Evolutionary conservation across 2,329 filamentous ascomycete genomes (phyloP), one percentile per base, ranked within the genome.

Genomic region (Aureobasidium lini): DNA sequence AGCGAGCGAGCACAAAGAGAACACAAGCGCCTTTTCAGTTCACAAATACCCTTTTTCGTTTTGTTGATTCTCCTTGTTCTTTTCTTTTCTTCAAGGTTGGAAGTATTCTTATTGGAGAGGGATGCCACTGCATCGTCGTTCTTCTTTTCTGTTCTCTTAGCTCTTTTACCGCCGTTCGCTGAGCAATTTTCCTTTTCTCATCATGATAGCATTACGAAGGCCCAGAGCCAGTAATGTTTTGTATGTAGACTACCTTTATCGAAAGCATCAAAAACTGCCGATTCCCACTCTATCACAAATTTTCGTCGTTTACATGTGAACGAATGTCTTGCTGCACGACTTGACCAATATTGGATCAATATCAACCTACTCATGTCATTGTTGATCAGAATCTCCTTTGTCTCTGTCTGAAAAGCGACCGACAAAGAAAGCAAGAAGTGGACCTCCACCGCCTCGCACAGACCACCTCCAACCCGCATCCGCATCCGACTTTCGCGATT

Each of bases 211-310:
- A 57, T 53, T 53, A 60, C 49, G 47, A 18, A 31, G 57, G 47
- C 49, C 57, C 31, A 44, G 47, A 5, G 48, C 48, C 58, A 60
- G 37, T 58, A 49, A 49, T 58, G 54, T 49, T 23, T 42, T 58
- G 54, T 58, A 58, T 36, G 54, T 58, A 58, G 54, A 58, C 34
- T 40, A 23, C 37, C 28, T 34, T 40, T 23, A n/a, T 15, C 16
- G 29, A 46, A 37, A 39, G 31, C 36, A 56, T 11, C 52, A 36
- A 56, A 44, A 56, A 53, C 11, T 44, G 40, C 52, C 52, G 5
- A 34, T 34, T 44, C 18, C 29, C 16, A 43, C n/a, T 29, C 29
- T 23, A 44, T 44, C 10, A 37, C 44, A 16, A 2, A 44, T 9
- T 44, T 6, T 10, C 11, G 18, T n/a, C 4, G 23, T 34, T 9